Evolutionary conservation across 345 rosid genomes (phyloP).

Genomic region (Eucalyptus cloeziana): DNA sequence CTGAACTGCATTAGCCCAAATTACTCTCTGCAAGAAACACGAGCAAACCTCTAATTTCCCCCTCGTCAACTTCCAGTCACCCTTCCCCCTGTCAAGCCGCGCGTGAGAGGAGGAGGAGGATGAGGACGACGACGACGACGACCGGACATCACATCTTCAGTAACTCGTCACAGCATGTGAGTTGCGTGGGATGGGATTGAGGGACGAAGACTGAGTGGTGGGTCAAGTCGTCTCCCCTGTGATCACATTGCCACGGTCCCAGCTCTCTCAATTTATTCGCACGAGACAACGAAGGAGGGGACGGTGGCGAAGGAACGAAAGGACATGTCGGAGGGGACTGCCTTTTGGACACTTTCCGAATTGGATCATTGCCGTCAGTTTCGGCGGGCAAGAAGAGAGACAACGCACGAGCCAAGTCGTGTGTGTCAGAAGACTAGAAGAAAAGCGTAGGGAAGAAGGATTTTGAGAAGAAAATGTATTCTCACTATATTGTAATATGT

Average conservation of each 20-base stretch:
- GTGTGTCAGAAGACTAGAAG: not conserved
- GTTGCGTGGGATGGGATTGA: not conserved
- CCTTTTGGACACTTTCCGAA: not conserved
- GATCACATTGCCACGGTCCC: not conserved
- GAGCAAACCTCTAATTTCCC: not conserved
- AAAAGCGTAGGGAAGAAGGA: too few relatives aligned
- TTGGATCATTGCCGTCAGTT: not conserved
- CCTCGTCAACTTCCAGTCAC: not conserved
- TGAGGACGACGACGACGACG: not conserved
- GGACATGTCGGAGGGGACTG: not conserved
- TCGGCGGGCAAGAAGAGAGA: not conserved
- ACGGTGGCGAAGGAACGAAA: not conserved
- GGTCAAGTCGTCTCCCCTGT: not conserved
- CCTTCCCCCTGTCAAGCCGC: not conserved
- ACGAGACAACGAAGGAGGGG: not conserved
- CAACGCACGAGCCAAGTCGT: not conserved
- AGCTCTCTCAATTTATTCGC: not conserved
- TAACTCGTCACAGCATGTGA: not conserved
- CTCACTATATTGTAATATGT: too few relatives aligned
- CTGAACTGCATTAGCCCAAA: not conserved
- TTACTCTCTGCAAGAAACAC: not conserved
- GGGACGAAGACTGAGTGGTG: not conserved
- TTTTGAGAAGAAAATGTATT: too few relatives aligned
- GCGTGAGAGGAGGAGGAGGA: not conserved
- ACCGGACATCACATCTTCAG: not conserved